Percentiles rank a stretch among this genome's conserved stretches.
phyloP scores from a whole-genome alignment of 164 flowering plant species.

The Buxus sempervirens region DNA sequence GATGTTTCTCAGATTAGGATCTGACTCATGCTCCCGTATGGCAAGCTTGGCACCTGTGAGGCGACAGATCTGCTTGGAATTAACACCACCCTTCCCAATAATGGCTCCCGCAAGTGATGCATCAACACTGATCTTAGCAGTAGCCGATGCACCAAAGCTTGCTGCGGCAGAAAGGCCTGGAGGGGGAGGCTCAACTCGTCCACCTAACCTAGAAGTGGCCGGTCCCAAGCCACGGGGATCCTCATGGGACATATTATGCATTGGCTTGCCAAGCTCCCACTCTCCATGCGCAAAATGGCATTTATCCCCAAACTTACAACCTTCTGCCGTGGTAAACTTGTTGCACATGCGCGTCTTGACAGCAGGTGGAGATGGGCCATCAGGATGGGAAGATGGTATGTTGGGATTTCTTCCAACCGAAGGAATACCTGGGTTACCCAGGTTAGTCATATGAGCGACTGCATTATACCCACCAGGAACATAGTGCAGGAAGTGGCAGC shows the following conservation, averaged over 20 bases:
- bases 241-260: slow-evolving; percentile 37
- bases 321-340: slow-evolving; percentile 65
- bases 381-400: slow-evolving; percentile 27
- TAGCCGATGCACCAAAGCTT: slow-evolving; percentile 76
- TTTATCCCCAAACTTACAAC: slow-evolving; percentile 89
- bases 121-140: slow-evolving; percentile 90
- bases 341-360: slow-evolving; percentile 70
- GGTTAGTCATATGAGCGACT: slow-evolving; percentile 68
- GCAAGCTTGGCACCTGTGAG: slow-evolving; percentile 78
- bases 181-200: slow-evolving; percentile 39
- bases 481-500: slow-evolving; percentile 81
- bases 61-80: slow-evolving; percentile 88
- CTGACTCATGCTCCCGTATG: slow-evolving; percentile 76
- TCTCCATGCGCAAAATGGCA: slow-evolving; percentile 91
- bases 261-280: slow-evolving; percentile 75
- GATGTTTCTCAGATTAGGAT: slow-evolving; percentile 74
- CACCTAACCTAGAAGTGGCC: slow-evolving; percentile 30
- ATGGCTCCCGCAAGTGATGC: slow-evolving; percentile 89
- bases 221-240: slow-evolving; percentile 45
- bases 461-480: slow-evolving; percentile 77
- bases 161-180: slow-evolving; percentile 45
- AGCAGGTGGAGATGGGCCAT: slow-evolving; percentile 37
- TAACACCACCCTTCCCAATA: slow-evolving; percentile 88
- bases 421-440: slow-evolving; percentile 31
- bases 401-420: slow-evolving; percentile 30